These are phyloP conservation scores for Penicillium ochrochloron DNA, from an alignment of 495 filamentous ascomycete genomes.

Conservation along the genomic window DNA sequence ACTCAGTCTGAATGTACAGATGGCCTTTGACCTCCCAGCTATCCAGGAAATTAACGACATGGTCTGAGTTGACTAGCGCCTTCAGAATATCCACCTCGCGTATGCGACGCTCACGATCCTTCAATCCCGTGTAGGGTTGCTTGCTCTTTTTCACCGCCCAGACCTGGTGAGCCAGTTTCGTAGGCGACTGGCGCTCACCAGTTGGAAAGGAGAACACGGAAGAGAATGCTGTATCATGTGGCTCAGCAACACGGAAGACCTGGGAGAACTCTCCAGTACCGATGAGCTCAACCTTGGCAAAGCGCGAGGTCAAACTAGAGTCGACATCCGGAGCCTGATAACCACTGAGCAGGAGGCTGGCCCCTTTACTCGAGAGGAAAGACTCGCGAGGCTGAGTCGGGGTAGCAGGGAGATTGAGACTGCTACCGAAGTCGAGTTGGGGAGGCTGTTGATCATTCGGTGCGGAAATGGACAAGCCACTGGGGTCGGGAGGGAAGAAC, in stretches of 20 bases:
- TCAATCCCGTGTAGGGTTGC: constrained; percentile 71
- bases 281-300: constrained; percentile 74
- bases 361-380: constrained; percentile 54
- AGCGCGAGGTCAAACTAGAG: constrained; percentile 66
- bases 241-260: constrained; percentile 78
- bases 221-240: constrained; percentile 44
- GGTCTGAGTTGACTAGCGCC: constrained; percentile 72
- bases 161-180: constrained; percentile 55
- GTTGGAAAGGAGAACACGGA: constrained; percentile 50
- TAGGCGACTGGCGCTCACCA: constrained; percentile 46
- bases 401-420: constrained; percentile 69
- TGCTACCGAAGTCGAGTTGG: constrained; percentile 48
- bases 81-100: constrained; percentile 79
- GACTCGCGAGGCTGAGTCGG: constrained; percentile 74
- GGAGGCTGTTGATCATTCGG: constrained; percentile 49
- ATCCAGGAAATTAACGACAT: constrained; percentile 78
- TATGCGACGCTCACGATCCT: constrained; percentile 76
- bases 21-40: constrained; percentile 82
- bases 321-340: constrained; percentile 71
- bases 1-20: constrained; percentile 97
- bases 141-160: constrained; percentile 95
- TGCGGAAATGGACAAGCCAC: constrained; percentile 75
- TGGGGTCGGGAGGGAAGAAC: constrained; percentile 79
- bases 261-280: constrained; percentile 91
- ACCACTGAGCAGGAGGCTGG: constrained; percentile 57